A percentile compares a stretch with the other conserved stretches of the same genome.
These are phyloP conservation scores for Macaranga tanarius DNA, from an alignment of 441 rosid species.

Conservation along the genomic window DNA sequence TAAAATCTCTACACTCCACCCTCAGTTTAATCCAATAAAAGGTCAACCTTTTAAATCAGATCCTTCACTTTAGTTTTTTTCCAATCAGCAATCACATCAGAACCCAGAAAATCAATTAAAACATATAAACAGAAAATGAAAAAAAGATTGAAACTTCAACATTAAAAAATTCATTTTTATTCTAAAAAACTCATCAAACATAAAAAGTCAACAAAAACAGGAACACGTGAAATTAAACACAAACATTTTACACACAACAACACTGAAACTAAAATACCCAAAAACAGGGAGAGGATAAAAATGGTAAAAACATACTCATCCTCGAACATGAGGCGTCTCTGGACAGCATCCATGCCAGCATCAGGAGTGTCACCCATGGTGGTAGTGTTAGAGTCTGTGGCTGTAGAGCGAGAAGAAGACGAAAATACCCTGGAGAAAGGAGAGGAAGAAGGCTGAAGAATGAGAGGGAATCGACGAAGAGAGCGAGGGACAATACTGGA, in stretches of 20 bases:
- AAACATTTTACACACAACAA: neutral
- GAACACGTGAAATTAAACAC: neutral
- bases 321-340: conserved; percentile 96
- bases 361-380: conserved; percentile 59
- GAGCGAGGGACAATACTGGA: conserved; percentile 21
- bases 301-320: conserved; percentile 62
- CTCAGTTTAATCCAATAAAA: neutral
- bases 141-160: neutral
- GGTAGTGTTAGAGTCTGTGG: conserved; percentile 27
- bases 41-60: neutral
- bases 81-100: neutral
- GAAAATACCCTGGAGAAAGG: conserved; percentile 30
- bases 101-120: neutral
- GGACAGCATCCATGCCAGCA: conserved; percentile 96
- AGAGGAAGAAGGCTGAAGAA: neutral
- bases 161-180: neutral
- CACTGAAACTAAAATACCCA: neutral
- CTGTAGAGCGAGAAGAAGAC: conserved; percentile 12
- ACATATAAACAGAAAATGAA: neutral
- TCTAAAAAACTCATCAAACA: neutral
- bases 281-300: neutral
- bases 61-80: neutral
- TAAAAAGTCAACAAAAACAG: neutral
- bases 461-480: neutral
- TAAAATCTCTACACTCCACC: neutral